Percentiles rank a stretch among this genome's conserved stretches.
Conservation (phyloP, 2,329 filamentous ascomycete genomes). For the Conoideocrella luteorostrata region DNA sequence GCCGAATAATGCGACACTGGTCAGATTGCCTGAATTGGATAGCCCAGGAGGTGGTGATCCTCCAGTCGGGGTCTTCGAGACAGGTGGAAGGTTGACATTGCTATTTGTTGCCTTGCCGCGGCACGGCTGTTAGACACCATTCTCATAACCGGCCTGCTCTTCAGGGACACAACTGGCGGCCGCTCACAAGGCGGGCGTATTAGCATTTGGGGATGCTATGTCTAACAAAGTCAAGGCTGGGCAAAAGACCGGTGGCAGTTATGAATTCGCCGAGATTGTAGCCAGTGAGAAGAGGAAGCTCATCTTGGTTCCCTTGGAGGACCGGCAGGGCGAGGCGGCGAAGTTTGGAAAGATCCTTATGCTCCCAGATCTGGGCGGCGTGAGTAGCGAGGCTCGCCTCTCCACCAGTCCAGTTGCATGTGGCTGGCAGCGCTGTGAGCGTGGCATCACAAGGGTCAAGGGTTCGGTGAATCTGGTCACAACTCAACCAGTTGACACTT, state of each 20-base stretch:
- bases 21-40: no score
- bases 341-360: no score
- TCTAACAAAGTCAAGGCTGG: constrained; percentile 80
- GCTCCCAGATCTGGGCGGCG: constrained; percentile 65
- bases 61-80: no score
- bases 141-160: no score
- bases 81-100: no score
- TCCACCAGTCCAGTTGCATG: not conserved
- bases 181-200: constrained; percentile 81
- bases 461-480: not conserved
- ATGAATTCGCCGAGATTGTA: constrained; percentile 95
- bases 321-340: no score
- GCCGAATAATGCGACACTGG: constrained; percentile 53
- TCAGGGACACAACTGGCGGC: constrained; percentile 84
- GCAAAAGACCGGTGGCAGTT: constrained; percentile 82
- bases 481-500: not conserved
- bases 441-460: constrained; percentile 3
- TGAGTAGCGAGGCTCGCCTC: constrained; percentile 68
- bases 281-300: constrained; percentile 70
- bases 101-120: no score
- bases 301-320: no score
- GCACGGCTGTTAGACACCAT: no score
- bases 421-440: not conserved
- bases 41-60: no score
- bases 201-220: constrained; percentile 81